These are phyloP conservation scores for Malus asiatica DNA, from an alignment of 306 rosid genomes.

Conservation along the genomic window DNA sequence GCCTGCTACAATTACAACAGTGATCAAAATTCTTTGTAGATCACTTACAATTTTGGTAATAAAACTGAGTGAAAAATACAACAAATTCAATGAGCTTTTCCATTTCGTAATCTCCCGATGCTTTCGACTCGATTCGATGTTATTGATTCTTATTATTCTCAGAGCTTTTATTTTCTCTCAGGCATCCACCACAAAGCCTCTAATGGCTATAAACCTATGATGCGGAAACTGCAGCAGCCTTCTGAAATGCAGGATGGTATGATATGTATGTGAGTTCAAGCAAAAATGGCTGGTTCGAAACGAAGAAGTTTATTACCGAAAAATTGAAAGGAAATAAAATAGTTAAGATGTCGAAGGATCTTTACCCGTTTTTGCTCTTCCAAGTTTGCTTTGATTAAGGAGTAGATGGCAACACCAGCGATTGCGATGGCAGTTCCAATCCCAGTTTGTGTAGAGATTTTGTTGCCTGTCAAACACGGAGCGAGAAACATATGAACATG, in stretches of 20 bases:
- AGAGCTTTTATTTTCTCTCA: background rate
- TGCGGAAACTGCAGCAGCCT: constrained; percentile 41
- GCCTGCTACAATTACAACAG: background rate
- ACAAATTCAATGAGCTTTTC: background rate
- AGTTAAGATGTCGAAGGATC: background rate
- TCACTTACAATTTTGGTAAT: background rate
- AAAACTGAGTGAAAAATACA: background rate
- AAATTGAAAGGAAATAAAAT: background rate
- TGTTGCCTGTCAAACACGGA: constrained; percentile 40
- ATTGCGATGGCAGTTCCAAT: constrained; percentile 65
- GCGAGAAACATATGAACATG: background rate
- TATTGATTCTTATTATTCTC: background rate
- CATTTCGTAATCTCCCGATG: background rate
- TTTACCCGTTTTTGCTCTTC: constrained; percentile 62
- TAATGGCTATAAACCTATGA: constrained; percentile 18
- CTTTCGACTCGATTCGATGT: background rate
- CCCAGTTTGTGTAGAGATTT: constrained; percentile 67
- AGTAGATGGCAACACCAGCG: constrained; percentile 74
- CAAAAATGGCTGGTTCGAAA: background rate
- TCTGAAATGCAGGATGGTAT: constrained; percentile 33
- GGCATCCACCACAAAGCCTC: background rate
- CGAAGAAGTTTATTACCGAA: background rate
- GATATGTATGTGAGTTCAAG: background rate
- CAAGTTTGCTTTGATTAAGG: constrained; percentile 60
- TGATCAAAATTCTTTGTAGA: background rate